These are phyloP conservation scores for Podila verticillata DNA, from an alignment of 192 early-diverging fungal species.

Conservation along the genomic window DNA sequence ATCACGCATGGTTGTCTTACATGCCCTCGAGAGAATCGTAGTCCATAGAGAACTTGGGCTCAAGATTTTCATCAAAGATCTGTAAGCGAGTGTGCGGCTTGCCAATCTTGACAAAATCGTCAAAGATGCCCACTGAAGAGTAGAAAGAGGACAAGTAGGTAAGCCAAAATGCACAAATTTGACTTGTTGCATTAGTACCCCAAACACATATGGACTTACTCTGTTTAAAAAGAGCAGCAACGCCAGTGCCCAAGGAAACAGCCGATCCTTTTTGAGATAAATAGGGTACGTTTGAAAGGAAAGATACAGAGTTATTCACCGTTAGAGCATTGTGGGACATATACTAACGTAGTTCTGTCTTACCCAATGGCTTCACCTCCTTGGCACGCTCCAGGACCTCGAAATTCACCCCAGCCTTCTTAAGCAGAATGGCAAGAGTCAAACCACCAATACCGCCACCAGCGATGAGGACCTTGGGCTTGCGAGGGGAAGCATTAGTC, in stretches of 20 bases:
- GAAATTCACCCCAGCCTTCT: background rate
- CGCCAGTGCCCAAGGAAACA: background rate
- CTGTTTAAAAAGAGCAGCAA: background rate
- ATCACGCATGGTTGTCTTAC: background rate
- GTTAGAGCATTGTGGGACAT: background rate
- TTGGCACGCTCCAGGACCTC: background rate
- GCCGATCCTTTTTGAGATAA: background rate
- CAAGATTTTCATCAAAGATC: background rate
- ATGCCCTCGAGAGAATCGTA: background rate
- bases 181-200: too few relatives aligned
- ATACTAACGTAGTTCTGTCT: background rate
- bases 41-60: background rate
- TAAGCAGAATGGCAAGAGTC: background rate
- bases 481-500: background rate
- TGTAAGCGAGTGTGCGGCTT: background rate
- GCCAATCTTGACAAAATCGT: background rate
- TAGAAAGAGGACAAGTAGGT: too few relatives aligned
- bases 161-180: too few relatives aligned
- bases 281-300: background rate
- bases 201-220: too few relatives aligned
- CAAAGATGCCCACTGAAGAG: background rate
- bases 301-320: background rate
- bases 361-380: background rate
- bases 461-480: conserved; percentile 1
- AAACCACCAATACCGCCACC: background rate